Base-by-base conservation (phyloP, 1,139 yeast genomes). In the Groenewaldozyma sp. region DNA sequence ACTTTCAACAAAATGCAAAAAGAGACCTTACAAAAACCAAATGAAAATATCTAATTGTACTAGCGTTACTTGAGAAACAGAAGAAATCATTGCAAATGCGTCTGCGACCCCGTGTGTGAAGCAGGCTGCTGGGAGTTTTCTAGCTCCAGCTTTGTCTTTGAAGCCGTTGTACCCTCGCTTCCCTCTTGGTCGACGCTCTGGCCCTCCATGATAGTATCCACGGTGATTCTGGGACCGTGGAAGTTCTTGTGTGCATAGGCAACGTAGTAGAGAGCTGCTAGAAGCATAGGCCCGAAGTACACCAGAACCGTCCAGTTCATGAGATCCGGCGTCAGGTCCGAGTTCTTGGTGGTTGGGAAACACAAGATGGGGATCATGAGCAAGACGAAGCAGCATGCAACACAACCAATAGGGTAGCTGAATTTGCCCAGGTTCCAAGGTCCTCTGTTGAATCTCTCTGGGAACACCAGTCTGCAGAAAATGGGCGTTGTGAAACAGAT, bases 281-380 rank as follows among this genome's bases (percentile, higher is more conserved):
- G 40, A 19, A 71, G 51, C 67, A 77, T 62, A 4, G 81, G 74
- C 1, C 81, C 83, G 49, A 74, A 76, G 54, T 70, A 78, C 14
- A 78, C 82, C 34, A 77, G 67, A 14, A 63, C 70, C 0, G 84
- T 79, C 80, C 82, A 78, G 60, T 78, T 78, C 84, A 78, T 78
- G 21, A 50, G 49, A 26, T 68, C 66, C 6, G 69, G 59, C 3
- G 66, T 64, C 48, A 71, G 55, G 40, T 62, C 55, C 7, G 29
- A 31, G 4, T 16, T 31, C 44, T 59, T 35, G 14, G 20, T 22
- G 10, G 39, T 29, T 24, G 84, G 84, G 71, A 78, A 73, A 54
- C 82, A 75, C 51, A 79, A 67, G 39, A 78, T 70, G 28, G 83
- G 83, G 40, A 75, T 68, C 82, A 80, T 78, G 28, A 77, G 62